Evolutionary conservation across 345 rosid species (phyloP).

Genomic region (Streptanthus diversifolius): DNA sequence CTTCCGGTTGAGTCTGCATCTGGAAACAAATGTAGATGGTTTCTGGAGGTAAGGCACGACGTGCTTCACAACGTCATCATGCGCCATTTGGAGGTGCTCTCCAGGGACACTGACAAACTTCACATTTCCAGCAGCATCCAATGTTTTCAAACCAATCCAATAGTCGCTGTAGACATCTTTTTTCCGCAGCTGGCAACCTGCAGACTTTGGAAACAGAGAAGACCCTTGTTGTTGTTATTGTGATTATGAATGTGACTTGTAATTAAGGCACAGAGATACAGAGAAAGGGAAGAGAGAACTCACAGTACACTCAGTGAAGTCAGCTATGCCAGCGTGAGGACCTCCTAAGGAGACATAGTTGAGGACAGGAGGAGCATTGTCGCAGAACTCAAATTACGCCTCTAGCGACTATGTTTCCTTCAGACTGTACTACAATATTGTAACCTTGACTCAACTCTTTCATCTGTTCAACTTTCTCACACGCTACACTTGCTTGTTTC

Average conservation of each 20-base stretch:
- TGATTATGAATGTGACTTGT: background rate
- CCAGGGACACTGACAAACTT: constrained; percentile 62
- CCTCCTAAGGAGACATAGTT: constrained; percentile 79
- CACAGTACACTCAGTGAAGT: constrained; percentile 70
- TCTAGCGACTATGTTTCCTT: constrained; percentile 85
- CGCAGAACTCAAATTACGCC: constrained; percentile 73
- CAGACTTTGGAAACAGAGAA: background rate
- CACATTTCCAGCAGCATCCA: constrained; percentile 66
- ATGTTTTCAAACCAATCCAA: constrained; percentile 33
- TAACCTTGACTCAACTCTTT: constrained; percentile 65
- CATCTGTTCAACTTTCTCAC: constrained; percentile 58
- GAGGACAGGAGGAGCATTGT: constrained; percentile 69
- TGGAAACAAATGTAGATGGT: background rate
- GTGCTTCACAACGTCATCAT: constrained; percentile 46
- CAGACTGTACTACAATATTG: constrained; percentile 79
- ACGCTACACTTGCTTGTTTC: constrained; percentile 28
- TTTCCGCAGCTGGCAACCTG: background rate
- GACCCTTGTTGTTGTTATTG: background rate
- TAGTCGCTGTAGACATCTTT: constrained; percentile 11
- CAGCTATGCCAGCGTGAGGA: constrained; percentile 90
- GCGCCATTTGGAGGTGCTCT: constrained; percentile 61
- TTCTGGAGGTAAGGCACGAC: constrained; percentile 55
- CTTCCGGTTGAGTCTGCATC: background rate
- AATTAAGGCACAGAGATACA: background rate
- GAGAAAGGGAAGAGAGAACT: background rate